Evolutionary conservation across 2,329 filamentous ascomycete species (phyloP).

Genomic region (Colletotrichum lini): DNA sequence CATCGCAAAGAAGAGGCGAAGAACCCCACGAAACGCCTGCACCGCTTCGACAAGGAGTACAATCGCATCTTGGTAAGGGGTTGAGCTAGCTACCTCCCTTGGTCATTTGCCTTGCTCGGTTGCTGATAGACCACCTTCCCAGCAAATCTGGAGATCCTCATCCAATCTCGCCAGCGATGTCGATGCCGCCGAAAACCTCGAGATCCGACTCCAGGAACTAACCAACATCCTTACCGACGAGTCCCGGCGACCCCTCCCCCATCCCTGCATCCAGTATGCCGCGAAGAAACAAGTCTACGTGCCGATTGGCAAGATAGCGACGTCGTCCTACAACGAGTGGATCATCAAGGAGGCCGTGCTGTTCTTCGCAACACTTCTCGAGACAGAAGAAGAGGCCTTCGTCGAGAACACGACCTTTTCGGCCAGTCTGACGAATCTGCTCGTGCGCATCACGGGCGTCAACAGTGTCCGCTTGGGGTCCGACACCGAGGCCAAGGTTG

Average conservation of each 20-base stretch:
- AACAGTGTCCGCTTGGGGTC: conserved; percentile 81
- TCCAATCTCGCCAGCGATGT: conserved; percentile 72
- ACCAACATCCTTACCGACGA: conserved; percentile 88
- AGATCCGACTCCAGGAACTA: conserved; percentile 74
- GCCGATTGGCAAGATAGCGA: conserved; percentile 89
- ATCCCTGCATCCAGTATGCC: conserved; percentile 92
- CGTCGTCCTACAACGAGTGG: conserved; percentile 85
- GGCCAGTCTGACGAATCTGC: conserved; percentile 86
- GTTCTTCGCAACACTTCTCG: conserved; percentile 92
- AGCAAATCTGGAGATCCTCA: conserved; percentile 70
- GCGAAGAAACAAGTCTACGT: conserved; percentile 90
- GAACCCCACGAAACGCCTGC: conserved; percentile 74
- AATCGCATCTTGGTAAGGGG: conserved; percentile 70
- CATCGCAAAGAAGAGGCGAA: conserved; percentile 72
- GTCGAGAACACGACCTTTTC: conserved; percentile 90
- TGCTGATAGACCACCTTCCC: background rate
- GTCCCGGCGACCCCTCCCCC: conserved; percentile 87
- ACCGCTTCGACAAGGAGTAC: conserved; percentile 78
- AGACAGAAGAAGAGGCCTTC: conserved; percentile 96
- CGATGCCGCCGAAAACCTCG: conserved; percentile 74
- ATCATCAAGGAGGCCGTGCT: conserved; percentile 88
- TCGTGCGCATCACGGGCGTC: conserved; percentile 82
- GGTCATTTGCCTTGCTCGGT: background rate
- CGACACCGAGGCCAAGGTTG: conserved; percentile 89
- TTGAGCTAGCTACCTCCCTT: conserved; percentile 43